phyloP scores from a whole-genome alignment of 306 rosid genomes.

The Vigna radiata region DNA sequence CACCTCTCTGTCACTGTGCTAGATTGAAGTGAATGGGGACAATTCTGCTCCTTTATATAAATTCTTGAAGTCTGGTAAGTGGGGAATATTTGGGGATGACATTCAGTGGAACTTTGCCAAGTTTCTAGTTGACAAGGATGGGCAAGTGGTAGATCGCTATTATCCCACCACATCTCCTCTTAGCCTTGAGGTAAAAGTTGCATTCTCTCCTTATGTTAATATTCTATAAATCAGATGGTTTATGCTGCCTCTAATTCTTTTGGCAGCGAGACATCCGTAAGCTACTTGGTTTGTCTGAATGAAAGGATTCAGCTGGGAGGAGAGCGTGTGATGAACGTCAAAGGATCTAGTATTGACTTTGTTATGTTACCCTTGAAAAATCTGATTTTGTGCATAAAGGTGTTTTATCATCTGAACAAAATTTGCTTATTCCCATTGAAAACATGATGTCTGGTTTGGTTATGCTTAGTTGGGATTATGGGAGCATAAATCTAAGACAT shows the following conservation, averaged over 20 bases:
- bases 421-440: neutral
- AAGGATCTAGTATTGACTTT: slow-evolving; percentile 25
- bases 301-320: slow-evolving; percentile 23
- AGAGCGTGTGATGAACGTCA: slow-evolving; percentile 31
- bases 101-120: slow-evolving; percentile 93
- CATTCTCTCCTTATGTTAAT: neutral
- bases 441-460: neutral
- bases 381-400: slow-evolving; percentile 10
- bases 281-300: slow-evolving; percentile 60
- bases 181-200: slow-evolving; percentile 70
- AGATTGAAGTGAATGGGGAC: slow-evolving; percentile 89
- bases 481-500: neutral
- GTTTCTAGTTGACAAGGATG: slow-evolving; percentile 78
- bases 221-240: neutral
- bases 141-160: slow-evolving; percentile 74
- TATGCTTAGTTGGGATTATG: neutral
- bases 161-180: slow-evolving; percentile 92
- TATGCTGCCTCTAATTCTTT: slow-evolving; percentile 31
- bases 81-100: slow-evolving; percentile 86
- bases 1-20: slow-evolving; percentile 31
- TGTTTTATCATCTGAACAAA: slow-evolving; percentile 23
- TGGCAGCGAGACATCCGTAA: slow-evolving; percentile 69
- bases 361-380: neutral
- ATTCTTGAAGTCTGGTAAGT: slow-evolving; percentile 73
- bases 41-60: slow-evolving; percentile 70